Base-by-base conservation (phyloP, 2,329 filamentous ascomycete genomes). In the Beauveria scarabaeidicola region DNA sequence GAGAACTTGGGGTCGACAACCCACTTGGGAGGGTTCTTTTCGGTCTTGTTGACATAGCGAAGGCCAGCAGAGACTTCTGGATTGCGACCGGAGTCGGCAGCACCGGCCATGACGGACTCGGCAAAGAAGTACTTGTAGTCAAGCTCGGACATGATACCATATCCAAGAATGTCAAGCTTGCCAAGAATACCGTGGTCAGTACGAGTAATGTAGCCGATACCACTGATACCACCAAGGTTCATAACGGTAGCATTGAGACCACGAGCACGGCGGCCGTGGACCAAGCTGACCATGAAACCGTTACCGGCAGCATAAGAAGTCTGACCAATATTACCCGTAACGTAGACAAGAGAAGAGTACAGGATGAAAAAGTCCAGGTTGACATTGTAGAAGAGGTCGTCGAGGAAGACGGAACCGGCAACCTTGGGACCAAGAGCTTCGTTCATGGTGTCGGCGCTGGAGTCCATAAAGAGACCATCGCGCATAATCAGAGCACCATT, bases 301-400 rank as follows among this genome's bases (percentile, higher is more conserved):
- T 75, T 75, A 3, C 70, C 73, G 5, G 75, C 73, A 1, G 66
- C 63, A 54, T 78, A 78, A 23, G 64, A 68, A 9, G 66, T 63
- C 58, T 78, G 76, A 1, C 74, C 74, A 1, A 59, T 52, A 50
- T 73, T 73, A 0, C 76, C 76, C 0, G 68, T 64, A 0, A 75
- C 66, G 5, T 57, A 65, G 5, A 69, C 62, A 1, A 73, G 61
- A 0, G 76, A 78, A 1, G 72, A 74, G 44, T 77, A 72, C 25
- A 75, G 63, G 11, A 79, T 65, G 64, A 79, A 76, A 57, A 76
- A 77, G 48, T 76, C 74, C 0, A 76, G 68, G 7, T 66, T 52
- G 0, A 58, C 51, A 1, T 69, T 62, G 9, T 59, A 38, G 53
- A 75, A 73, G 0, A 72, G 53, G 2, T 69, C 64, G 9, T 76